Evolutionary conservation across 306 rosid species (phyloP), one percentile per base, ranked within the genome.

Genomic region (Cicer arietinum): DNA sequence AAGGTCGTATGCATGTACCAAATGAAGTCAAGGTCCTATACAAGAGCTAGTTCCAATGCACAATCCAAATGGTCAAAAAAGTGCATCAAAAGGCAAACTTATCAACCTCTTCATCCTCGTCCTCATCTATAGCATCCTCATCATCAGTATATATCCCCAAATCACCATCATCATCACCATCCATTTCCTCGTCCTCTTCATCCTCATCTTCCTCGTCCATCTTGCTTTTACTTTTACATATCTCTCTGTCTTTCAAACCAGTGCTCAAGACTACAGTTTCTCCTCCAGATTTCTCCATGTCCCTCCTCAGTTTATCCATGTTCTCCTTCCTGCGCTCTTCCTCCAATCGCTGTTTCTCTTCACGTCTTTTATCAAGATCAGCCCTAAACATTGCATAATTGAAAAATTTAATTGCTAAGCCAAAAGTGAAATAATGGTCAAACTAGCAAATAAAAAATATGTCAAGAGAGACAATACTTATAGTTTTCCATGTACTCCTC

Each of bases 301-400:
- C 71, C 56, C 7, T 67, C 71, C 54, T 67, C 56, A 67, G 18
- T 45, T 67, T 67, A 44, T 67, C 71, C 71, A 67, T 67, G 71
- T 74, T 88, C 61, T 86, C 91, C 86, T 58, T 89, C 87, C 83
- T 81, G 17, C 87, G 86, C 8, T 91, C 91, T 85, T 88, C 97
- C 84, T 94, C 96, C 77, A 94, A 80, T 7, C 87, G 92, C 17
- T 79, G 81, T 87, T 88, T 94, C 81, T 94, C 96, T 7, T 80
- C 90, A 41, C 84, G 71, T 77, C 97, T 90, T 83, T 91, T 86
- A 75, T 94, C 97, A 62, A 91, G 91, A 80, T 90, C 98, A 71
- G 84, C 85, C 88, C 97, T 91, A 46, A 46, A 58, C 77, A 52
- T 7, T 48, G 60, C 56, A 84, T 22, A 42, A 81, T 52, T 50